Evolutionary conservation across 78 protist species (phyloP), one percentile per base, ranked within the genome.

Genomic region (Monocercomonoides exilis): DNA sequence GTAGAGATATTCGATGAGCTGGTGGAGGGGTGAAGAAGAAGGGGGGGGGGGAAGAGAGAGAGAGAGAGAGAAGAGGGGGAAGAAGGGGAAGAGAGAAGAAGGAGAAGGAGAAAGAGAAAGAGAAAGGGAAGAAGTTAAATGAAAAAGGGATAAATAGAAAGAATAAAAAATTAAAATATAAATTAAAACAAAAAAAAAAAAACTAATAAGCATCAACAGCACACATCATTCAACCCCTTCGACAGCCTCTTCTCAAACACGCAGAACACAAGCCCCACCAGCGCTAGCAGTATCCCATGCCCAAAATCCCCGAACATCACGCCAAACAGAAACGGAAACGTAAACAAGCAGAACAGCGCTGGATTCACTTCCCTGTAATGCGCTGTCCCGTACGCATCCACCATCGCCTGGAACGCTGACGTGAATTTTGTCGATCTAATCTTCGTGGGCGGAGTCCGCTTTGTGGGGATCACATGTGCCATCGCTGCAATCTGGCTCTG

Each of bases 301-400:
- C 99, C 99, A 0, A 96, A 41, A 85, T 99, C 99, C 41, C 99
- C 99, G 89, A 96, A 99, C 99, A 99, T 99, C 91, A 99, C 96
- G 43, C 97, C 99, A 38, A 98, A 99, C 33, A 99, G 92, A 96
- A 97, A 99, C 46, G 99, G 99, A 95, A 98, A 99, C 44, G 99
- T 95, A 84, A 98, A 90, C 85, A 97, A 81, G 77, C 98, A 85
- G 88, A 95, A 92, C 45, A 93, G 94, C 32, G 91, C 92, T 2
- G 97, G 96, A 82, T 95, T 95, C 81, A 87, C 90, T 87, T 97
- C 99, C 35, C 96, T 90, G 90, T 96, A 98, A 29, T 93, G 84
- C n/a, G 98, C 94, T 42, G 92, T 85, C 80, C 99, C 99, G 91
- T 98, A 98, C 11, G 98, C 91, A 84, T 94, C 94, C 4, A 96